Base-by-base conservation (phyloP, 176 grass and related monocot species). In the Microstegium vimineum region DNA sequence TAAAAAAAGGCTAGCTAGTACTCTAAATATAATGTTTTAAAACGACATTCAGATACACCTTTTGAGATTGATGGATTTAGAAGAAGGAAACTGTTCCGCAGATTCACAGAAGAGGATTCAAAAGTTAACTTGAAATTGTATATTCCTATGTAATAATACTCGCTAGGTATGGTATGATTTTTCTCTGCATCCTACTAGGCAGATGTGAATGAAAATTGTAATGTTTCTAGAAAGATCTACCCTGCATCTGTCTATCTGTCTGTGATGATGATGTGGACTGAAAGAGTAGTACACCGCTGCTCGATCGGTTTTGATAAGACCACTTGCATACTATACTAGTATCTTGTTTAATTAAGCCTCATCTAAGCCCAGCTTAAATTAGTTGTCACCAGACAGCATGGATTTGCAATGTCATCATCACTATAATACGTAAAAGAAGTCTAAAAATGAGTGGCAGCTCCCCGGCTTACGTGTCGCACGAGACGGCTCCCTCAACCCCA, bases 301-400 rank as follows among this genome's bases (percentile, higher is more conserved):
- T 27, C 10, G n/a, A 3, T 46, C 43, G 28, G 15, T 63, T 63
- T 63, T 63, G 36, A 64, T 43, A 63, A 40, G 15, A 27, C 57
- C 18, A 78, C 7, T 63, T 6, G 13, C 57, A 18, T 31, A n/a
- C n/a, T n/a, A 46, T 28, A 56, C 20, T n/a, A n/a, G 20, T n/a
- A n/a, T 56, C 57, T 45, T 63, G 37, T 78, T 78, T 78, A n/a
- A n/a, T n/a, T n/a, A n/a, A 42, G 61, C 51, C 51, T 56, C 18
- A 54, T 54, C 49, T 22, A 76, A 82, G 16, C 57, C 40, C 33
- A 38, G 57, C 25, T 30, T 31, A n/a, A n/a, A n/a, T n/a, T n/a
- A 79, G 87, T 69, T 80, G 76, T 85, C 70, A 12, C 49, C 51
- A 70, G 71, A 23, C 75, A 69, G 17, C 20, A 56, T n/a, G 51